Conservation (phyloP, 768 basidiomycete species). For the Cystofilobasidium ferigula region DNA sequence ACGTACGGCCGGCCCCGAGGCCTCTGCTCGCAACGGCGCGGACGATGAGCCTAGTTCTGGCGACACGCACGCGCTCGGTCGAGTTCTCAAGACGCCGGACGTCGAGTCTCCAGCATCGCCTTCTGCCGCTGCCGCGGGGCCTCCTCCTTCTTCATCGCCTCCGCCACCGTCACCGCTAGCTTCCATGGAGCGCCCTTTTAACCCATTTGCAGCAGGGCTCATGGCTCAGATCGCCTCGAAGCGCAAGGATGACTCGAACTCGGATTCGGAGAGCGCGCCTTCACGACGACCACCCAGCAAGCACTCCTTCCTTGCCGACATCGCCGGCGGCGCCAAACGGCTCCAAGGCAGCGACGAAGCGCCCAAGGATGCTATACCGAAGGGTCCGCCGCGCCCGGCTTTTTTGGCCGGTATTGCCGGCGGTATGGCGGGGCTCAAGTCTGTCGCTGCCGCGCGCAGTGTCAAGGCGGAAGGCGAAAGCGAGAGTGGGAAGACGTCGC, state of each 20-base stretch:
- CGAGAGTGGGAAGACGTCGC: background rate
- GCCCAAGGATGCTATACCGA: too few species aligned
- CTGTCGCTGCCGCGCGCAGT: background rate
- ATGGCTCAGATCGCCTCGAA: constrained; percentile 21
- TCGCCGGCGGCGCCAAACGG: constrained; percentile 6
- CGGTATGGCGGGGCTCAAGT: constrained; percentile 14
- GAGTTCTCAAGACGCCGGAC: too few species aligned
- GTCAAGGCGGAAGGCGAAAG: background rate
- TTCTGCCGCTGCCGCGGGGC: background rate
- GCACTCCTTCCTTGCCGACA: constrained; percentile 18
- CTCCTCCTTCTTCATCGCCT: background rate
- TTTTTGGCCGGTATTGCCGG: constrained; percentile 39
- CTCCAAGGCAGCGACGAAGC: background rate
- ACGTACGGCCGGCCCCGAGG: too few species aligned
- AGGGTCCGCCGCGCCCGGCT: constrained; percentile 38
- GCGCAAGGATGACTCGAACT: background rate
- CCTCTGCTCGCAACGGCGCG: too few species aligned
- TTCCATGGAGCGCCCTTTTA: background rate
- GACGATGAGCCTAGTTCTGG: too few species aligned
- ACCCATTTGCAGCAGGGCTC: constrained; percentile 11
- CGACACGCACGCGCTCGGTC: too few species aligned
- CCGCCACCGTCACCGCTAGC: constrained; percentile 3
- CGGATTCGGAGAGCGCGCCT: constrained; percentile 1
- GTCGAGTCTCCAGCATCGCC: background rate
- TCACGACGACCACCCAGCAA: background rate